phyloP scores from a whole-genome alignment of 345 rosid genomes.

The Passiflora organensis region DNA sequence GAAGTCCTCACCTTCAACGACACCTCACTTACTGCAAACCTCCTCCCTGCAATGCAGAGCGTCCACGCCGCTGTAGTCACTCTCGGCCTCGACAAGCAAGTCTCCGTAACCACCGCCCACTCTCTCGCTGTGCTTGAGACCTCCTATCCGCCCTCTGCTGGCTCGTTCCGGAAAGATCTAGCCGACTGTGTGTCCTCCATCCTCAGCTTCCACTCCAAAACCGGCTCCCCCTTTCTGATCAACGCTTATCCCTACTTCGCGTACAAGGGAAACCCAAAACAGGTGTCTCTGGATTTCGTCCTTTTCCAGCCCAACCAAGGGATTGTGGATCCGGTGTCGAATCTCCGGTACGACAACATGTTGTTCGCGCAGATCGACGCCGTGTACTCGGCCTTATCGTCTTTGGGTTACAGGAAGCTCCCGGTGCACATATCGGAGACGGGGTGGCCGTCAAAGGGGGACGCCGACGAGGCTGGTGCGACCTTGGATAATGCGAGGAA shows the following conservation, averaged over 20 bases:
- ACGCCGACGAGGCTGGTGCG: constrained; percentile 75
- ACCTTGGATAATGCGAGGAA: constrained; percentile 73
- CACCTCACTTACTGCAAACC: constrained; percentile 41
- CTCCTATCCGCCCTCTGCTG: constrained; percentile 89
- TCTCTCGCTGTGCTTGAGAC: constrained; percentile 59
- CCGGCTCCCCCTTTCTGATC: constrained; percentile 71
- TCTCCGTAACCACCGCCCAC: constrained; percentile 75
- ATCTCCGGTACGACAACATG: constrained; percentile 85
- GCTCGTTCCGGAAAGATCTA: constrained; percentile 65
- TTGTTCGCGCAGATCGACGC: constrained; percentile 88
- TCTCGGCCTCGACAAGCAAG: constrained; percentile 57
- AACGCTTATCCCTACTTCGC: constrained; percentile 97
- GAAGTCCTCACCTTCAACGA: constrained; percentile 77
- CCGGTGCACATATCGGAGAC: constrained; percentile 80
- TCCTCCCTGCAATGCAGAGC: constrained; percentile 81
- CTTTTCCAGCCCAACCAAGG: constrained; percentile 74
- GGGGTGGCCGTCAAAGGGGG: constrained; percentile 99
- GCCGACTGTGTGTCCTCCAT: constrained; percentile 40
- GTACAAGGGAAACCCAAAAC: constrained; percentile 72
- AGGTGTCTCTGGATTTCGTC: constrained; percentile 66
- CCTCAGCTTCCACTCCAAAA: constrained; percentile 57
- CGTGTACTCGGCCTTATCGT: constrained; percentile 60
- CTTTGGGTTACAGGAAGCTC: constrained; percentile 58
- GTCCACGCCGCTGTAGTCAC: constrained; percentile 61
- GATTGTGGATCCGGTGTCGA: constrained; percentile 53